These are phyloP conservation scores for Penicillium sp. DNA, from an alignment of 2,329 filamentous ascomycete genomes.

Conservation along the genomic window DNA sequence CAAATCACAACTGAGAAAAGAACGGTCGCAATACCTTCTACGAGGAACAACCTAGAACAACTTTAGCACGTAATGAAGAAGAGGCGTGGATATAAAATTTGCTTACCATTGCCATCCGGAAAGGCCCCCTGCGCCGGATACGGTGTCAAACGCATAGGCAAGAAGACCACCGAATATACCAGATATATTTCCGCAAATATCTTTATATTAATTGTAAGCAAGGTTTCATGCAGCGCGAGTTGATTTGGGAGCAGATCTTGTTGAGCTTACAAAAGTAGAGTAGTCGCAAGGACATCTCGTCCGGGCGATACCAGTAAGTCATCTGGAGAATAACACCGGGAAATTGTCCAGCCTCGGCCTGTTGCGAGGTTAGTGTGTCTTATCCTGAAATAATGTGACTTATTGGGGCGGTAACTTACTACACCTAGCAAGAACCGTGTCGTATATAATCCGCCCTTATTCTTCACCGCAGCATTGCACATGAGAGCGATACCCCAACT, in stretches of 20 bases:
- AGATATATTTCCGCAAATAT: conserved; percentile 43
- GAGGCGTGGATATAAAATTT: too few species aligned
- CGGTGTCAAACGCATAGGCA: conserved; percentile 46
- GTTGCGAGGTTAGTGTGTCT: neutral
- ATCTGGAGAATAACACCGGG: conserved; percentile 45
- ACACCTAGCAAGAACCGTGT: conserved; percentile 44
- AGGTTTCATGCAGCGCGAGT: conserved; percentile 13
- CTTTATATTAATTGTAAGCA: conserved; percentile 17
- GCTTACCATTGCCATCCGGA: conserved; percentile 30
- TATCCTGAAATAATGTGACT: neutral
- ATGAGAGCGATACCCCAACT: conserved; percentile 31
- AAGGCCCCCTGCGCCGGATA: conserved; percentile 35
- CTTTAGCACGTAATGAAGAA: neutral
- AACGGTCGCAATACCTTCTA: conserved; percentile 24
- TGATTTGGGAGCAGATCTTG: neutral
- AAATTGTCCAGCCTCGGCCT: conserved; percentile 44
- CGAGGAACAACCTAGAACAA: conserved; percentile 20
- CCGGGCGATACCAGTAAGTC: conserved; percentile 49
- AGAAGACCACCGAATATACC: conserved; percentile 45
- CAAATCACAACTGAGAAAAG: conserved; percentile 19
- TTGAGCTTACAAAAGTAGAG: conserved; percentile 46
- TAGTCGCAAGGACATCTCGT: conserved; percentile 45
- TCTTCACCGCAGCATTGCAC: conserved; percentile 42
- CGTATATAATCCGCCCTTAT: conserved; percentile 39
- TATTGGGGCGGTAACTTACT: conserved; percentile 19